Conservation (phyloP, 148 eudicot genomes). For the Arbutus unedo region DNA sequence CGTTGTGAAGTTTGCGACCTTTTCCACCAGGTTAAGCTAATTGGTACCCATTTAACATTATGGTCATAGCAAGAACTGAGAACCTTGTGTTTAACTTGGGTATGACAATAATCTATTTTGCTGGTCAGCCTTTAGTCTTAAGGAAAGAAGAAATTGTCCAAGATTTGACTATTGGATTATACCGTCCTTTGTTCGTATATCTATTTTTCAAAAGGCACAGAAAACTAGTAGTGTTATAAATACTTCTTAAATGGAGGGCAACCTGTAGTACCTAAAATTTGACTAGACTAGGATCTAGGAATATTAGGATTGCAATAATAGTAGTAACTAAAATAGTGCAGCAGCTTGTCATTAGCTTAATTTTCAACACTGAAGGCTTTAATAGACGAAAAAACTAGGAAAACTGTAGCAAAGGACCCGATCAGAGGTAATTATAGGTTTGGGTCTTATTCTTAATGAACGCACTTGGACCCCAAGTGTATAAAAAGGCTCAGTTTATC, state of each 20-base stretch:
- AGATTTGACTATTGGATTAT: background rate
- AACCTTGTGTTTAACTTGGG: background rate
- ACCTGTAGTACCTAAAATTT: background rate
- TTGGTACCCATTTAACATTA: background rate
- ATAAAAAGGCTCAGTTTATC: slow-evolving; percentile 1
- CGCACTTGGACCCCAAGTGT: slow-evolving; percentile 42
- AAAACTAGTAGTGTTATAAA: background rate
- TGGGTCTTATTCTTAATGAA: background rate
- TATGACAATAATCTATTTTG: background rate
- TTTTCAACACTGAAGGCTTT: background rate
- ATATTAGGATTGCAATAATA: background rate
- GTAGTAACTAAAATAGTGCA: background rate
- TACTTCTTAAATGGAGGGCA: background rate
- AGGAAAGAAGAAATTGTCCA: background rate
- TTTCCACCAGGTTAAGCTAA: background rate
- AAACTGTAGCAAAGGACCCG: background rate
- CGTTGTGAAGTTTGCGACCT: background rate
- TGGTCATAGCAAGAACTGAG: background rate
- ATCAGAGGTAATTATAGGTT: background rate
- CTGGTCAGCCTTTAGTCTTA: background rate
- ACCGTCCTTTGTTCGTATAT: background rate
- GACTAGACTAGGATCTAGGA: background rate
- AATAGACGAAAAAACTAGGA: background rate
- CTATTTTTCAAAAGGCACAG: background rate
- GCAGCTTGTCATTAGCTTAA: background rate